Evolutionary conservation across 139 green algal species (phyloP), one percentile per base, ranked within the genome.

Genomic region (Chlorella vulgaris): DNA sequence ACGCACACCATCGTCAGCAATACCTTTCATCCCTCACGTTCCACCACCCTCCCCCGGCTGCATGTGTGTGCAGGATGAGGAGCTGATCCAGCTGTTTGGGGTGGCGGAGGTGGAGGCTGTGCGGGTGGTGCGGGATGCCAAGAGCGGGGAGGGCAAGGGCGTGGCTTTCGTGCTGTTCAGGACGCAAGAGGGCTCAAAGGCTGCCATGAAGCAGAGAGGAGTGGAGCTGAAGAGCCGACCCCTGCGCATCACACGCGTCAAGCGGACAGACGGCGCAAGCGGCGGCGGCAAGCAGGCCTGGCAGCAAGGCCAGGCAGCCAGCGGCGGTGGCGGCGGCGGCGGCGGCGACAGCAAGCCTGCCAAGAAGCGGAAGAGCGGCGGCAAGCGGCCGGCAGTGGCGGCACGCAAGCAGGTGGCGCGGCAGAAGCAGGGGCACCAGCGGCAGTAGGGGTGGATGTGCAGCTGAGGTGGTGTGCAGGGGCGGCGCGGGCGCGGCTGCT

Each of bases 101-200:
- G 21, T 53, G 0, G 35, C 62, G 38, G 19, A 58, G 93, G 47
- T 98, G 18, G 92, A 96, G 81, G 95, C 91, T 19, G 95, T 98
- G 76, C 86, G 94, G 0, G 80, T 96, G 31, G 93, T 98, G 63
- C 91, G 95, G 0, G 95, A 98, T 85, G 35, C 66, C 26, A 74
- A 82, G 7, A 96, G 83, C 36, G 86, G 85, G 75, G 69, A 92
- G 0, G 91, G 92, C 78, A 97, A 96, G 82, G 93, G 93, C 67
- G 90, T 97, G 61, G 93, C 88, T 0, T 96, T 93, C 40, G 90
- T 94, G 66, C 79, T 95, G n/a, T 93, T 97, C 81, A 86, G 79
- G 47, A 89, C 77, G 31, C 89, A 87, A 86, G 77, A 84, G 7
- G 78, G 38, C 22, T 82, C 38, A 19, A 73, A 42, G 4, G 47